Evolutionary conservation across 1,139 yeast species (phyloP), one percentile per base, ranked within the genome.

Genomic region (Kodamaea alishanica): DNA sequence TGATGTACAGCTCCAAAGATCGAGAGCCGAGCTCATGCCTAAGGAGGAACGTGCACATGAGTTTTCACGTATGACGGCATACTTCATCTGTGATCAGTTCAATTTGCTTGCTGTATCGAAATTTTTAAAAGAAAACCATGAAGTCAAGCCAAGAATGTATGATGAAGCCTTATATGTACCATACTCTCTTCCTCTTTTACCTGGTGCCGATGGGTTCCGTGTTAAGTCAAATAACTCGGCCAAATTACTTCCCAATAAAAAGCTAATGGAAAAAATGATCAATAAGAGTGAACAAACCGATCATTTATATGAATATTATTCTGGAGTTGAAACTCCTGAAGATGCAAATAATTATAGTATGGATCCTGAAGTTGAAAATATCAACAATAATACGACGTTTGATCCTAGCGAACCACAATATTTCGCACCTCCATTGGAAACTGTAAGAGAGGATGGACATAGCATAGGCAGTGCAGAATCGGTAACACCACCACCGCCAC

Each of bases 111-210:
- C 77, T 2, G 79, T 88, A 1, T 73, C 84, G 1, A 72, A 74
- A 39, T 90, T 86, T 52, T 61, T 90, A 32, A 68, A 75, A 33
- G 70, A 74, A 10, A 73, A 82, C 38, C 97, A 90, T 58, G 82
- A 82, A 52, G 95, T 89, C 2, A 76, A 86, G 22, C 96, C 97
- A 1, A 67, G 97, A 44, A 59, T 85, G 24, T 90, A 90, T 52
- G 97, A 90, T 58, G 97, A 90, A 52, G 95, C 90, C 6, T 64
- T 92, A 26, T 92, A 89, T 56, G 92, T 88, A 2, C 96, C 96
- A 0, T 92, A 92, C 53, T 76, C 89, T 22, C 67, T 92, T 34
- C 98, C 98, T 0, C 65, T 92, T 26, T 65, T 89, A 3, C 95
- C 96, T 0, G 97, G 97, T 1, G 78, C 77, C 37, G 90, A 85